Conservation (phyloP, 768 basidiomycete genomes). For the Gelatoporia subvermispora region DNA sequence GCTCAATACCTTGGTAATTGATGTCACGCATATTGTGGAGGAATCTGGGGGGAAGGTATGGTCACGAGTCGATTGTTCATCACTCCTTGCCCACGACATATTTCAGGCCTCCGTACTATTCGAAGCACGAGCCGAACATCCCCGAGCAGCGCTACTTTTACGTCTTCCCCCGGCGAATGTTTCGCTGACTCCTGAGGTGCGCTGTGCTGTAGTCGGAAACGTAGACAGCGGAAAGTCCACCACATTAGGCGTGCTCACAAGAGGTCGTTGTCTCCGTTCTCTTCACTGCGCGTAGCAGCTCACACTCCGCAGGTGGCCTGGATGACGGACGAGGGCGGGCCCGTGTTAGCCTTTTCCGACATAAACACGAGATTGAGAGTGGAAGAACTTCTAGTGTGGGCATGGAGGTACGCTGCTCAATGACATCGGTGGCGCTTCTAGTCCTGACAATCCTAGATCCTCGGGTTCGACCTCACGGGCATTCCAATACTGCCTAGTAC, state of each 20-base stretch:
- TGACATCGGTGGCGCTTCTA: too few relatives aligned
- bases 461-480: slow-evolving; percentile 80
- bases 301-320: slow-evolving; percentile 46
- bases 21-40: slow-evolving; percentile 49
- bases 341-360: slow-evolving; percentile 87
- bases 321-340: slow-evolving; percentile 81
- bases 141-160: slow-evolving; percentile 57
- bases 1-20: slow-evolving; percentile 39
- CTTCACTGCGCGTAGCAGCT: slow-evolving; percentile 8
- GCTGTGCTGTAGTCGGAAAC: slow-evolving; percentile 95
- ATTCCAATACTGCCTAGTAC: slow-evolving; percentile 72
- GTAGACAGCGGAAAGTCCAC: slow-evolving; percentile 94
- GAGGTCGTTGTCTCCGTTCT: slow-evolving; percentile 46
- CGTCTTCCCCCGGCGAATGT: slow-evolving; percentile 75
- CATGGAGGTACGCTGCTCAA: slow-evolving; percentile 68
- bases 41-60: slow-evolving; percentile 78
- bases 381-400: slow-evolving; percentile 94
- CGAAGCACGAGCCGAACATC: slow-evolving; percentile 39
- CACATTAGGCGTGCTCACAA: slow-evolving; percentile 90
- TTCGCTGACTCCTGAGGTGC: slow-evolving; percentile 81
- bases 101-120: slow-evolving; percentile 54
- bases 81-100: background rate
- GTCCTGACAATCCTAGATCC: slow-evolving; percentile 53
- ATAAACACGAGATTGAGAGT: slow-evolving; percentile 96
- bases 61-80: background rate